Evolutionary conservation across 2,329 filamentous ascomycete genomes (phyloP), one percentile per base, ranked within the genome.

Genomic region (Corniculantispora saksenae): DNA sequence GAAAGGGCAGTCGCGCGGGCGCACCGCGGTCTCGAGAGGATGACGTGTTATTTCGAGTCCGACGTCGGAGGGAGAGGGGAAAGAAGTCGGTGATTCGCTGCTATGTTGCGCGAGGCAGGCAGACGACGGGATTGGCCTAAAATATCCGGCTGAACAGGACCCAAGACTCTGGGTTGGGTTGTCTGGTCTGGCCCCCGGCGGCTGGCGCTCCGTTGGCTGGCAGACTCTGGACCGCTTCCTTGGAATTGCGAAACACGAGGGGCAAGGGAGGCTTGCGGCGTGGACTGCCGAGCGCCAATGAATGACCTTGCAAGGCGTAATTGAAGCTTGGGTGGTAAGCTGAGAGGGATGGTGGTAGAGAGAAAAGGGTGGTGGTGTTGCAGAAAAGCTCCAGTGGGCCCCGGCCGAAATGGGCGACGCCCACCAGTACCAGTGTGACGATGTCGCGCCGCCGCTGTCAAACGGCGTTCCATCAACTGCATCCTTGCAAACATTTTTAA

Each of bases 1-100:
- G 40, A 47, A 27, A 47, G n/a, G 65, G 25, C 15, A 21, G 61
- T 35, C 47, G 53, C 13, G 21, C 43, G 32, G 50, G n/a, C 57
- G 38, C 7, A 13, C 4, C 43, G 60, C 51, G 21, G 21, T 43
- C 40, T 40, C 35, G 32, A 51, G 32, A 53, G 58, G 58, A 6
- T 53, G 62, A 58, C 54, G 62, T 53, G 62, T 58, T 51, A 23
- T 51, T 48, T 63, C 43, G 55, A 58, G 35, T 59, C 62, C 62
- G 62, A 64, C 32, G 47, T 64, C 62, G 62, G 63, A 21, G 21
- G 19, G 17, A 25, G 25, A 23, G 45, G 21, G 40, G 32, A 21
- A 45, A 29, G 29, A 45, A n/a, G 43, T 21, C 32, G 25, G 25
- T 59, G 55, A 60, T 59, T 58, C 55, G 57, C 62, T 25, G 47